A percentile compares a stretch with the other conserved stretches of the same genome.
These are phyloP conservation scores for Boletus nobilissimus DNA, from an alignment of 1,284 basidiomycete species.

Conservation along the genomic window DNA sequence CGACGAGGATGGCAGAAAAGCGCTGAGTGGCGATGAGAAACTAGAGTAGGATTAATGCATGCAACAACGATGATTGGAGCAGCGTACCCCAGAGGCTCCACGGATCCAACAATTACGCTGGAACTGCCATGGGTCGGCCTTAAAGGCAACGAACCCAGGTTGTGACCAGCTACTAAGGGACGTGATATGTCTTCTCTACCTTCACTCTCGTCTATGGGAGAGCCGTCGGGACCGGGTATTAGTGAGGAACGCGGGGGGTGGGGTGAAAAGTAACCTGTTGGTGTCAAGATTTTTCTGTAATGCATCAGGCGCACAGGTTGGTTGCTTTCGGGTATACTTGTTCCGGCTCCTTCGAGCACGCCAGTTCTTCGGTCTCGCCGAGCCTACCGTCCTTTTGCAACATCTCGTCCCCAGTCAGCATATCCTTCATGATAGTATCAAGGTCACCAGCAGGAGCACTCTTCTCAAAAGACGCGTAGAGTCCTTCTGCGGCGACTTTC, in stretches of 20 bases:
- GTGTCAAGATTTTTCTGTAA: too few relatives aligned
- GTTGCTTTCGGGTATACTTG: too few relatives aligned
- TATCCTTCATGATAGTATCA: conserved; percentile 42
- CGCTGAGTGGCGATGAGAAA: neutral
- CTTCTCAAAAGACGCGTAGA: conserved; percentile 46
- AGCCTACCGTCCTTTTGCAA: too few relatives aligned
- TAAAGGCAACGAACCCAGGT: neutral
- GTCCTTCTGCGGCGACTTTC: conserved; percentile 41
- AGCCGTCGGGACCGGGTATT: neutral
- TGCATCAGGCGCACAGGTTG: too few relatives aligned
- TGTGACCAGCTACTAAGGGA: neutral
- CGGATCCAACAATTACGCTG: neutral
- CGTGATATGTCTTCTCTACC: too few relatives aligned
- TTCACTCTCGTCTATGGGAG: neutral
- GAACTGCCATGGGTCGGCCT: too few relatives aligned
- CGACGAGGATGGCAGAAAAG: conserved; percentile 21
- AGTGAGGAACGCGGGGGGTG: neutral
- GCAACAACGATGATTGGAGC: neutral
- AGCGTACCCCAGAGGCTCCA: conserved; percentile 31
- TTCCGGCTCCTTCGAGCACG: too few relatives aligned
- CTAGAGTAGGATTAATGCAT: neutral
- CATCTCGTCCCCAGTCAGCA: conserved; percentile 11
- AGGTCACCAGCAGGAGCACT: conserved; percentile 45
- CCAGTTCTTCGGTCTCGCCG: too few relatives aligned
- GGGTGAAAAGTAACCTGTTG: too few relatives aligned